phyloP scores from a whole-genome alignment of 345 rosid genomes.

The Lepidium aucheri region DNA sequence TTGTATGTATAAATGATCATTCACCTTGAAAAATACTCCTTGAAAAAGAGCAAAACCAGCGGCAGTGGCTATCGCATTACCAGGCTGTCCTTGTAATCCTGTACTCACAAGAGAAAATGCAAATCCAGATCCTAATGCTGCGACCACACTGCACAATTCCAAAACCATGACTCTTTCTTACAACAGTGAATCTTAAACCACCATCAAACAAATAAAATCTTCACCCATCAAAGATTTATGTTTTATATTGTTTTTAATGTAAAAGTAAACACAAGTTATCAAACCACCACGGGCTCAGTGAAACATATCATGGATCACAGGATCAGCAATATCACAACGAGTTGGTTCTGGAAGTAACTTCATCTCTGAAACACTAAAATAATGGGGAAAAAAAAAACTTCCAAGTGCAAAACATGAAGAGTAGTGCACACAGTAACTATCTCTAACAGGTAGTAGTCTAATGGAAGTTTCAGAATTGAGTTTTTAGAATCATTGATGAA shows the following conservation, averaged over 20 bases:
- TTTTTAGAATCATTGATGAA: neutral
- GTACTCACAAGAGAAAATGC: constrained; percentile 71
- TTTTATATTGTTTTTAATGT: neutral
- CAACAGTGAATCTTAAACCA: neutral
- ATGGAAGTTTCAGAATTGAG: neutral
- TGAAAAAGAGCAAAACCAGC: constrained; percentile 73
- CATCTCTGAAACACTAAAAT: too few relatives aligned
- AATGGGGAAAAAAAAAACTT: too few relatives aligned
- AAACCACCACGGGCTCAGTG: neutral
- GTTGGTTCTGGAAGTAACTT: too few relatives aligned
- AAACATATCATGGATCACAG: neutral
- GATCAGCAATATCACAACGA: too few relatives aligned
- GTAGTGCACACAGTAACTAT: neutral
- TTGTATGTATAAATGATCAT: neutral
- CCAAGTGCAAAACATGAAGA: neutral
- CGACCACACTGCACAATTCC: constrained; percentile 64
- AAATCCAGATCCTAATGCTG: constrained; percentile 95
- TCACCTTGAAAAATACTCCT: constrained; percentile 79
- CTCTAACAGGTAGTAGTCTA: too few relatives aligned
- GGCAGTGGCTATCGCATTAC: constrained; percentile 69
- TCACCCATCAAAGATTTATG: neutral
- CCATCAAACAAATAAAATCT: neutral
- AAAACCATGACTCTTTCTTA: neutral
- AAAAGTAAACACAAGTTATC: neutral
- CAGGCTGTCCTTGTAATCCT: constrained; percentile 66